A percentile compares a stretch with the other conserved stretches of the same genome.
phyloP scores from a whole-genome alignment of 306 rosid genomes.

The Dryas alaskensis region DNA sequence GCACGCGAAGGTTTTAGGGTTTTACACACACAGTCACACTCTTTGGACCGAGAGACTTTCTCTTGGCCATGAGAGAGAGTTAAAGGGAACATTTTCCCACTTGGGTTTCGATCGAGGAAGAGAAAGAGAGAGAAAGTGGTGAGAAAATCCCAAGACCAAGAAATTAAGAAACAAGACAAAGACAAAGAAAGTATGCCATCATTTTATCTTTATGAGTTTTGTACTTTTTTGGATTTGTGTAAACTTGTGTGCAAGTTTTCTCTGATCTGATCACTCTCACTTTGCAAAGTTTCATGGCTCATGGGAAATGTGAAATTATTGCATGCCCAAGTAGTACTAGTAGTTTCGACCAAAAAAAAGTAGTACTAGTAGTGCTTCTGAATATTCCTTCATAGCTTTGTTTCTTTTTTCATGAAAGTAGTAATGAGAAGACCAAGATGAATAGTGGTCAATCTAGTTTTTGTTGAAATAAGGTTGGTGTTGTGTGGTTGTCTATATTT shows the following conservation, averaged over 20 bases:
- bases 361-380: conserved; percentile 28
- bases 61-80: conserved; percentile 27
- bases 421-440: conserved; percentile 16
- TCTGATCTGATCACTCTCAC: not conserved
- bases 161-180: not conserved
- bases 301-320: conserved; percentile 33
- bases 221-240: conserved; percentile 28
- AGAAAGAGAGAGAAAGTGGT: conserved; percentile 21
- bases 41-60: conserved; percentile 56
- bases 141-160: conserved; percentile 46
- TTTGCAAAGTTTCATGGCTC: conserved; percentile 28
- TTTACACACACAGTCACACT: conserved; percentile 45
- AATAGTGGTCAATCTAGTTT: not conserved
- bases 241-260: conserved; percentile 29
- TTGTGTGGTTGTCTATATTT: not conserved
- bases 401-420: conserved; percentile 29
- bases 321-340: conserved; percentile 24
- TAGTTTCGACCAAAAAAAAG: not conserved
- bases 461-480: not conserved
- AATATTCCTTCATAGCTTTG: conserved; percentile 27
- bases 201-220: conserved; percentile 54
- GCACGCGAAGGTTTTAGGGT: conserved; percentile 51
- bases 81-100: conserved; percentile 2
- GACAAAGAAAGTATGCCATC: conserved; percentile 53
- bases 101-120: conserved; percentile 34